Base-by-base conservation (phyloP, 2,329 filamentous ascomycete genomes). In the Diplocarpon rosae region DNA sequence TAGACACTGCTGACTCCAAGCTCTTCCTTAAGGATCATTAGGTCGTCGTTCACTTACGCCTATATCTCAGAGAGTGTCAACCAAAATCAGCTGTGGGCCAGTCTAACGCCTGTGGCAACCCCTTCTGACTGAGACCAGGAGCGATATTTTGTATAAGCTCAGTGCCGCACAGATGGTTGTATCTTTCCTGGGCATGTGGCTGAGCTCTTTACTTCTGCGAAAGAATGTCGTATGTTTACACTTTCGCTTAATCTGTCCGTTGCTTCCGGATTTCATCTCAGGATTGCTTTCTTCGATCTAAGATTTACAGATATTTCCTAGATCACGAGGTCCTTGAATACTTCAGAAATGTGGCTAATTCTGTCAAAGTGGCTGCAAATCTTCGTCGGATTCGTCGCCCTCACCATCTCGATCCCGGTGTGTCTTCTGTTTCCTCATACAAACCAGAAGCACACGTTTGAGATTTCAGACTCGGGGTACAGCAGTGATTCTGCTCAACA, bases 181-280 rank as follows among this genome's bases (percentile, higher is more conserved):
- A 13, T 37, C 38, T 2, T 52, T 52, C n/a, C 24, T 49, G 5
- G 48, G 27, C 9, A 35, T 52, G 20, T 30, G 17, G 11, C 16
- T 52, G n/a, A 48, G 45, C 42, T 45, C 50, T 8, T 37, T 46
- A 5, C 37, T 48, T 10, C 44, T 52, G 20, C 48, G 50, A n/a
- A 38, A 36, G 14, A 45, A 52, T 16, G 50, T 52, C 16, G 20
- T 24, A 24, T 24, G 20, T n/a, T n/a, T 24, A 24, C 7, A 24
- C 20, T 7, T 24, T 24, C 20, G 20, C 20, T 7, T 24, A 24
- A 24, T 24, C 11, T 32, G 30, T 9, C n/a, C 10, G 30, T 5
- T 32, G 30, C 10, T 32, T 13, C 29, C 30, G 9, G 20, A 24
- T 24, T 4, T 7, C 20, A 7, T 24, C 20, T 24, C 20, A 24